Evolutionary conservation across 2,329 filamentous ascomycete genomes (phyloP), one percentile per base, ranked within the genome.

Genomic region (Fusarium sp.): DNA sequence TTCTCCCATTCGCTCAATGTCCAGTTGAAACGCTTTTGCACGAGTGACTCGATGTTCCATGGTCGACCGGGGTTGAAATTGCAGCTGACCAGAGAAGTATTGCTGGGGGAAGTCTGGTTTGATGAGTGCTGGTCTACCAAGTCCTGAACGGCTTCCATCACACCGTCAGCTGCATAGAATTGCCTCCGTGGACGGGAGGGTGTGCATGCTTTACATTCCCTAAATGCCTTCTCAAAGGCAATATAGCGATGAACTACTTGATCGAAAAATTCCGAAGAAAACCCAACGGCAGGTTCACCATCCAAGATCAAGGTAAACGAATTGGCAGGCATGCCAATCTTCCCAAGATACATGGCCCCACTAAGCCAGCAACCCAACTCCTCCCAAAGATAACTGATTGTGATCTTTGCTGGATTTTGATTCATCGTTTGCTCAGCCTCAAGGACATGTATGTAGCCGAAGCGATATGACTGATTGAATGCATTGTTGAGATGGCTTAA

Each of bases 241-340:
- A 56, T 8, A 6, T 45, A 19, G 17, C 22, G 19, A 11, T 56
- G 57, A 33, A 61, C n/a, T 2, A 19, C 7, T 24, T 45, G n/a
- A 19, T 61, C 38, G n/a, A 58, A 58, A 2, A 63, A 24, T 7
- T 51, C 21, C 7, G 59, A 44, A 24, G 50, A 49, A 21, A 19
- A 42, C 0, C 19, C 3, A 11, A 15, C 5, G 1, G 15, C 38
- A 3, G 43, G 43, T 10, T 49, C 58, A 19, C 53, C 59, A 21
- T 63, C 53, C 0, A 65, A 21, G 44, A 50, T 17, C 6, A 65
- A 36, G 3, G 38, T 59, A n/a, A 28, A 63, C 2, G 53, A 63
- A 13, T 49, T 38, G 4, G 9, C 24, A 4, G 62, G 58, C 46
- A 62, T 58, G 5, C 53, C 47, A 8, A 31, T 31, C 14, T 55